Conservation (phyloP, 1,139 yeast genomes). For the Blastobotrys petasosporus region DNA sequence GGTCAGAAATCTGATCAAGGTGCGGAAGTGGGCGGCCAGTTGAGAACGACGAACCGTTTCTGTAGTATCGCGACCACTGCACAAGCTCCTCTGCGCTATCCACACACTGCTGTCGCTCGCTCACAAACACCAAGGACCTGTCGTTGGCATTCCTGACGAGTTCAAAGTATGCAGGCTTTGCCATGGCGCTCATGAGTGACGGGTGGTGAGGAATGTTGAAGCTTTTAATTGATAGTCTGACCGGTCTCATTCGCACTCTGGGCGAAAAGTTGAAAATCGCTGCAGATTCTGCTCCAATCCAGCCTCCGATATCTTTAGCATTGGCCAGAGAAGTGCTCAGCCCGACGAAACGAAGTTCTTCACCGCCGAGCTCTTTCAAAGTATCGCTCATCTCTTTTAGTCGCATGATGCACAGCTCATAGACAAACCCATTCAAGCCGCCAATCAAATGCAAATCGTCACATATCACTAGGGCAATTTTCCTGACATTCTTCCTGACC, state of each 20-base stretch:
- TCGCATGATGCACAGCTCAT: conserved; percentile 67
- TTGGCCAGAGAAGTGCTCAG: conserved; percentile 65
- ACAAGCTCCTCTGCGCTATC: conserved; percentile 47
- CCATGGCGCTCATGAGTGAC: conserved; percentile 47
- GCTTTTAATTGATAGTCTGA: conserved; percentile 46
- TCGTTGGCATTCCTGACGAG: conserved; percentile 18
- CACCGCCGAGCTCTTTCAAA: conserved; percentile 15
- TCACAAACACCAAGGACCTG: conserved; percentile 47
- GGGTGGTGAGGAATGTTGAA: conserved; percentile 44
- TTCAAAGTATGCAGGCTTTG: conserved; percentile 42
- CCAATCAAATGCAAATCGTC: conserved; percentile 77
- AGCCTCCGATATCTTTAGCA: conserved; percentile 73
- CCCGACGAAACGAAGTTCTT: conserved; percentile 52
- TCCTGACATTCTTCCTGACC: conserved; percentile 50
- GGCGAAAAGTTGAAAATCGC: conserved; percentile 68
- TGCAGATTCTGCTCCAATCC: conserved; percentile 67
- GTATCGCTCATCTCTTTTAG: conserved; percentile 65
- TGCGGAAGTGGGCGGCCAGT: conserved; percentile 37
- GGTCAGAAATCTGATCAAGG: conserved; percentile 45
- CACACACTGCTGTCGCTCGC: conserved; percentile 51
- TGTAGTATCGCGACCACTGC: conserved; percentile 30
- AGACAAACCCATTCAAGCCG: conserved; percentile 47
- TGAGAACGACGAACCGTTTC: conserved; percentile 34
- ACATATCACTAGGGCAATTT: conserved; percentile 60
- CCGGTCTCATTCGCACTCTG: conserved; percentile 47